Conservation (phyloP, 371 early-diverging fungal species). For the Syncephalastrum racemosum region DNA sequence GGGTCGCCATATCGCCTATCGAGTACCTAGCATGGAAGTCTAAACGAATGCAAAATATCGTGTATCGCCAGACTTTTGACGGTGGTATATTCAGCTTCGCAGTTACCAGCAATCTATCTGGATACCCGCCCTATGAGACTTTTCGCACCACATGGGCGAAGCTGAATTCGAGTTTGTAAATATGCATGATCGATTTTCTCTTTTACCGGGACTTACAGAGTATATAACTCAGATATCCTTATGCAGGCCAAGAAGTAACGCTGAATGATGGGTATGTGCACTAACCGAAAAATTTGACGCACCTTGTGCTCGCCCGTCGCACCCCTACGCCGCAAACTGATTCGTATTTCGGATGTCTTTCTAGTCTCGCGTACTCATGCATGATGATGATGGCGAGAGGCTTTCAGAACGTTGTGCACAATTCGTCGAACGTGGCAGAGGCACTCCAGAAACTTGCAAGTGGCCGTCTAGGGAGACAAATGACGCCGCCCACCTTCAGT, state of each 20-base stretch:
- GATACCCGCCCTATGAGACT: constrained; percentile 43
- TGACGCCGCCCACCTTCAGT: constrained; percentile 40
- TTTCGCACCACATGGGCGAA: constrained; percentile 47
- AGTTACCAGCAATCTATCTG: constrained; percentile 29
- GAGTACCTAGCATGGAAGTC: constrained; percentile 34
- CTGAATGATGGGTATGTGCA: constrained; percentile 31
- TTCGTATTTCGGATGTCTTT: not conserved
- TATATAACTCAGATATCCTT: constrained; percentile 26
- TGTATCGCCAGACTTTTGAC: constrained; percentile 38
- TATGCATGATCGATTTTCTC: not conserved
- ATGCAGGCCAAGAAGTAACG: constrained; percentile 31
- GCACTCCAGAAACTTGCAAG: constrained; percentile 22
- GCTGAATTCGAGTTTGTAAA: constrained; percentile 45
- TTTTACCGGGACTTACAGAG: too few species aligned
- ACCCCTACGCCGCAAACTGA: not conserved
- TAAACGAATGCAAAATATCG: constrained; percentile 17
- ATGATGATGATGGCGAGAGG: constrained; percentile 53
- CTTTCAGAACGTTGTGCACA: constrained; percentile 34
- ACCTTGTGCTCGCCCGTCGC: too few species aligned
- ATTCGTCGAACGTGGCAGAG: constrained; percentile 20
- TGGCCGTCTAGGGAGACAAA: constrained; percentile 28
- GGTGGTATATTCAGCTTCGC: constrained; percentile 42
- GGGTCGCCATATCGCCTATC: constrained; percentile 20
- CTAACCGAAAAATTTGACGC: too few species aligned
- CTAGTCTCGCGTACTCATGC: constrained; percentile 51